Conservation (phyloP, 2,329 filamentous ascomycete genomes). For the Myriosclerotinia curreyana region DNA sequence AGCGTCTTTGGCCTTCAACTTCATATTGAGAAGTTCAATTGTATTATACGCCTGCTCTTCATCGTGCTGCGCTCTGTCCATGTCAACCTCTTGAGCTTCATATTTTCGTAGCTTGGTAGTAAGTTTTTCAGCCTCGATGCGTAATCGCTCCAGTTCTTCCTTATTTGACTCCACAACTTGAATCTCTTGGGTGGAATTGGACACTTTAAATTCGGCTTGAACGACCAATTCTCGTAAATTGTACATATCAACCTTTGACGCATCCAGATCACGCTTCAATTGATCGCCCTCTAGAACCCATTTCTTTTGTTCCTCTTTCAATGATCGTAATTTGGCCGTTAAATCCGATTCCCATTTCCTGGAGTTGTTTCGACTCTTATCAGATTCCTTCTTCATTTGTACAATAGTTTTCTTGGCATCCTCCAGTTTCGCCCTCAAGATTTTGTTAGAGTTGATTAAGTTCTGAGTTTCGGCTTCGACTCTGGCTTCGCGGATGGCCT, state of each 20-base stretch:
- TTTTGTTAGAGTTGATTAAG: slow-evolving; percentile 71
- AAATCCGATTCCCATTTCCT: slow-evolving; percentile 78
- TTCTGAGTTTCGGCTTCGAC: slow-evolving; percentile 81
- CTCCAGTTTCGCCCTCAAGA: slow-evolving; percentile 67
- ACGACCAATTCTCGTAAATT: slow-evolving; percentile 65
- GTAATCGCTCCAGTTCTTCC: slow-evolving; percentile 58
- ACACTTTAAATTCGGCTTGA: slow-evolving; percentile 65
- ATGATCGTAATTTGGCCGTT: slow-evolving; percentile 59
- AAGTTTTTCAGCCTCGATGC: slow-evolving; percentile 57
- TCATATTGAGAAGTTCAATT: slow-evolving; percentile 56
- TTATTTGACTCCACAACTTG: slow-evolving; percentile 60
- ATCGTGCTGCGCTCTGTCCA: slow-evolving; percentile 54
- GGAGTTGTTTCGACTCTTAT: slow-evolving; percentile 67
- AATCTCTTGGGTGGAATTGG: slow-evolving; percentile 60
- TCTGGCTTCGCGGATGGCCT: slow-evolving; percentile 72
- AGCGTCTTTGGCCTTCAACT: slow-evolving; percentile 51
- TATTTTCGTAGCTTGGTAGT: slow-evolving; percentile 60
- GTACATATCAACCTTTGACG: slow-evolving; percentile 57
- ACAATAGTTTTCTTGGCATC: slow-evolving; percentile 69
- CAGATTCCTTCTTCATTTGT: slow-evolving; percentile 68
- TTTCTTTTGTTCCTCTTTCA: slow-evolving; percentile 68
- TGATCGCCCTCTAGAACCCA: slow-evolving; percentile 57
- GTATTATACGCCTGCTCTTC: slow-evolving; percentile 58
- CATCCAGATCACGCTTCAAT: slow-evolving; percentile 57
- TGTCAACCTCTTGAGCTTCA: slow-evolving; percentile 61